Evolutionary conservation across 1,284 basidiomycete genomes (phyloP), one percentile per base, ranked within the genome.

Genomic region (Boletellus deceptivus): DNA sequence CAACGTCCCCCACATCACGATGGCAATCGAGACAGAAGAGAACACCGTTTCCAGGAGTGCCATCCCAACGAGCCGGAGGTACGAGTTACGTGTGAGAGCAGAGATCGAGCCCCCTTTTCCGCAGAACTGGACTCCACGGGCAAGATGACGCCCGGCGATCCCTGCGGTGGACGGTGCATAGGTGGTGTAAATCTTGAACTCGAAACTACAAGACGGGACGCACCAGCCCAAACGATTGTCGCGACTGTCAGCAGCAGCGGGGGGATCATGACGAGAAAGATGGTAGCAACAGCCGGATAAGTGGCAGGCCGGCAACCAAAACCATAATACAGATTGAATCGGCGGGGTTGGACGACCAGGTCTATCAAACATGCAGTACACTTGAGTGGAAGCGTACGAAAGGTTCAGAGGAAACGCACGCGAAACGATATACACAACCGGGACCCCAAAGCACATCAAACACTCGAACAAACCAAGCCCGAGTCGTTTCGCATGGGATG

Each of bases 261-360:
- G 6, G 83, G 82, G 22, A 82, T 55, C 76, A 77, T 82, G 46
- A 86, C 73, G 39, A 89, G 57, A 46, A 81, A 63, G 52, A 85
- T 63, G 0, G 78, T 73, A 9, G 76, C 64, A 2, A 73, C 57
- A 3, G 83, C 82, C 43, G 75, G 72, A 61, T 82, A 80, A 14
- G 77, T 75, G 0, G 84, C 74, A 1, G 84, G 75, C 35, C 74
- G 71, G 64, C 88, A 90, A 14, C 87, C 88, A 55, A 80, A 77
- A 53, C 81, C 74, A 61, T 80, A 68, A 43, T 78, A 67, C 48
- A 91, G 70, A 65, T 86, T 80, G 67, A 87, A 90, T 43, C 88
- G 79, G 67, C 81, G 79, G 53, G 82, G 79, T 65, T 90, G 88
- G 16, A 80, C 79, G 50, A 83, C 66, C 36, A 79, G 61, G 60